These are phyloP conservation scores for Sporisorium reilianum DNA, from an alignment of 1,284 basidiomycete genomes.

Conservation along the genomic window DNA sequence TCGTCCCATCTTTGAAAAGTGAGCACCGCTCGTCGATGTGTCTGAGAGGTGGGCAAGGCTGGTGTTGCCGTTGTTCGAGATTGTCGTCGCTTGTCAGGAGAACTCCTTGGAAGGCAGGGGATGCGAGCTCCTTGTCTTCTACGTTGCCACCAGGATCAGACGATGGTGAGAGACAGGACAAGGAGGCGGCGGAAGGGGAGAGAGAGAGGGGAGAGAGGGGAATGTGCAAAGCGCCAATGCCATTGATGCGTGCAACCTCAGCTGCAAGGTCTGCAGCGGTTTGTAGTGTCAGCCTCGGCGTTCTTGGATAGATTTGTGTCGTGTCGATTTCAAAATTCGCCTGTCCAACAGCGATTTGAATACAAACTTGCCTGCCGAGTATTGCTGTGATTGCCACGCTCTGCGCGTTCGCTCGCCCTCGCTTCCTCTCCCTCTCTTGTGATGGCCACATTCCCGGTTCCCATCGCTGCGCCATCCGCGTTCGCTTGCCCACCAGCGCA, in stretches of 20 bases:
- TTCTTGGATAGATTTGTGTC: slow-evolving; percentile 15
- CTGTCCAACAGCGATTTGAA: neutral
- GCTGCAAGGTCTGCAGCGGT: slow-evolving; percentile 22
- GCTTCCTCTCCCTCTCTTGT: neutral
- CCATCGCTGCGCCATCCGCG: neutral
- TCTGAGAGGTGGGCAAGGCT: too few species aligned
- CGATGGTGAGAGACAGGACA: neutral
- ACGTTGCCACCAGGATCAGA: slow-evolving; percentile 1
- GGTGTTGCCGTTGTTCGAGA: too few species aligned
- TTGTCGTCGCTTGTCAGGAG: neutral
- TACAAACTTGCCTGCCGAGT: neutral
- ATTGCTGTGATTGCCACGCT: neutral
- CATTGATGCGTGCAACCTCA: neutral
- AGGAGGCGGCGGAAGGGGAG: neutral
- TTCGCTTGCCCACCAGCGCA: neutral
- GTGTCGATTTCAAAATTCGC: neutral
- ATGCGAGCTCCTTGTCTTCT: neutral
- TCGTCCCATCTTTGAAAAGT: too few species aligned
- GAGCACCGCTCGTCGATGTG: too few species aligned
- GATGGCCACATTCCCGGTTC: neutral
- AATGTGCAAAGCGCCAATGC: neutral
- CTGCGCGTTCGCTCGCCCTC: too few species aligned
- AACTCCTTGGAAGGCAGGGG: neutral
- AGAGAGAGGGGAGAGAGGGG: neutral
- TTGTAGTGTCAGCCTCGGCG: slow-evolving; percentile 40